Percentiles rank a stretch among this genome's conserved stretches.
phyloP scores from a whole-genome alignment of 148 eudicot species.

The Dianthus caryophyllus region DNA sequence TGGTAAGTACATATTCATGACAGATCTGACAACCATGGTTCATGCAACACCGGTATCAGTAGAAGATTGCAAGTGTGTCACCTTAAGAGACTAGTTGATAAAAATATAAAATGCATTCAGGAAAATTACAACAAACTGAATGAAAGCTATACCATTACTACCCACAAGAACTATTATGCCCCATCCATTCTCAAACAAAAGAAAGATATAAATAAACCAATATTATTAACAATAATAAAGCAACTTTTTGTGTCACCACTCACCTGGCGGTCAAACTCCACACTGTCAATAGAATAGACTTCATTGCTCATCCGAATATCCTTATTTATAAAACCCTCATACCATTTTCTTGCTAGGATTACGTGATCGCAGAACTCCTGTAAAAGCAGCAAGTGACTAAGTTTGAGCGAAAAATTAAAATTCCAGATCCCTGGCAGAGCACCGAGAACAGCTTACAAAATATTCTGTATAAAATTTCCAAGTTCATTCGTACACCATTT shows the following conservation, averaged over 20 bases:
- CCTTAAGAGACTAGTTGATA: background rate
- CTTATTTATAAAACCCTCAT: conserved; percentile 55
- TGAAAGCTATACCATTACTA: too few relatives aligned
- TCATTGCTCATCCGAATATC: conserved; percentile 66
- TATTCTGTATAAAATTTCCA: background rate
- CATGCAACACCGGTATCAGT: background rate
- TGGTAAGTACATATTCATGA: too few relatives aligned
- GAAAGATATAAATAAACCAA: background rate
- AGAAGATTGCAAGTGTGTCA: background rate
- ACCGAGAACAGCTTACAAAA: conserved; percentile 6
- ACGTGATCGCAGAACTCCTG: conserved; percentile 44
- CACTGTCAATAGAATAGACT: conserved; percentile 62
- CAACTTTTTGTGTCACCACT: conserved; percentile 11
- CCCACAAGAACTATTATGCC: background rate
- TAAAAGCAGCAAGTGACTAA: conserved; percentile 10
- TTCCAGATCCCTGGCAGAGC: background rate
- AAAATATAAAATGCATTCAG: too few relatives aligned
- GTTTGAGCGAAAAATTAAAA: conserved; percentile 5
- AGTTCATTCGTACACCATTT: background rate
- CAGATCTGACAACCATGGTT: too few relatives aligned
- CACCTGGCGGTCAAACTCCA: conserved; percentile 93
- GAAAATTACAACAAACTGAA: too few relatives aligned
- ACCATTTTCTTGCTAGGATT: conserved; percentile 55
- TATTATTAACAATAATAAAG: background rate
- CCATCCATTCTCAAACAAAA: background rate